Conservation (phyloP, 208 protist genomes). For the Acanthamoeba healyi region DNA sequence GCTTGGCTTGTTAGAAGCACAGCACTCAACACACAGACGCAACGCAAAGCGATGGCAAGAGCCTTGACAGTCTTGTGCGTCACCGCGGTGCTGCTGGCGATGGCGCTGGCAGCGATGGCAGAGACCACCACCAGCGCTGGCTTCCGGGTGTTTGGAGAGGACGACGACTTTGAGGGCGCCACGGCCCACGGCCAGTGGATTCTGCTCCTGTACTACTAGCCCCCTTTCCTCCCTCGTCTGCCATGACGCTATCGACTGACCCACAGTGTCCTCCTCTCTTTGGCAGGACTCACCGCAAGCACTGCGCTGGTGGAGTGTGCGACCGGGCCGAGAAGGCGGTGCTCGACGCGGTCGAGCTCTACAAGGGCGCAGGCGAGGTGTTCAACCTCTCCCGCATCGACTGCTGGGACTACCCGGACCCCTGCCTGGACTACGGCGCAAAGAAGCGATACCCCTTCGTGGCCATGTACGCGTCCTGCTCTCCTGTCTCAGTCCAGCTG, state of each 20-base stretch:
- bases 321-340: background rate
- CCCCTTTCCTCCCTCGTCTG: background rate
- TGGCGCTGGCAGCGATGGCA: background rate
- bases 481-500: background rate
- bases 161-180: background rate
- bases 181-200: background rate
- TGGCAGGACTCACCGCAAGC: background rate
- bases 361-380: background rate
- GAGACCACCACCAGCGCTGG: background rate
- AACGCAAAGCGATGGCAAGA: too few species aligned
- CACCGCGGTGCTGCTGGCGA: background rate
- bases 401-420: background rate
- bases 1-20: too few species aligned
- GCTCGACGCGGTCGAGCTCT: background rate
- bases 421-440: conserved; percentile 23
- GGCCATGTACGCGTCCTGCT: background rate
- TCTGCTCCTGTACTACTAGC: background rate
- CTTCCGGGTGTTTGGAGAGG: background rate
- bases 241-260: background rate
- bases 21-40: too few species aligned
- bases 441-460: conserved; percentile 13
- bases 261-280: background rate
- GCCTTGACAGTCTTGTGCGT: too few species aligned
- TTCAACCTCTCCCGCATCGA: background rate
- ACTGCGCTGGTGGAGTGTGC: background rate